Evolutionary conservation across 345 rosid genomes (phyloP).

Genomic region (Eucalyptus polyanthemos): DNA sequence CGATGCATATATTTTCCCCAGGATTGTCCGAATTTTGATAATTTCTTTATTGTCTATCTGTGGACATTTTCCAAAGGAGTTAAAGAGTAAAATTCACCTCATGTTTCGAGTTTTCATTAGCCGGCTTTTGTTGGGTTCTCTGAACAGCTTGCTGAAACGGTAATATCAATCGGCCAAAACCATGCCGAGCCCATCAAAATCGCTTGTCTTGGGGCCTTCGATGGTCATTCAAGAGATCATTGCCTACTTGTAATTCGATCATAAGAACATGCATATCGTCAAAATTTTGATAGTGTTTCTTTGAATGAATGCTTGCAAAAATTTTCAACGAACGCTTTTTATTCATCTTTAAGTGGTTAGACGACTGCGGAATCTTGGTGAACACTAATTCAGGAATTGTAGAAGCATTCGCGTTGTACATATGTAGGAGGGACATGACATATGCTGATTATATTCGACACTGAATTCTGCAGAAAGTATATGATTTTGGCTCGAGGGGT

Average conservation of each 20-base stretch:
- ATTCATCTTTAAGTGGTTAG: not conserved
- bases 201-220: not conserved
- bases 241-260: not conserved
- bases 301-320: not conserved
- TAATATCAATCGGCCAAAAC: not conserved
- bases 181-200: not conserved
- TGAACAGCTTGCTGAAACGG: not conserved
- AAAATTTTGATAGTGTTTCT: not conserved
- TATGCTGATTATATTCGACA: not conserved
- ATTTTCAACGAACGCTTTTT: not conserved
- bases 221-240: not conserved
- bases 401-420: not conserved
- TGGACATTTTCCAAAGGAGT: not conserved
- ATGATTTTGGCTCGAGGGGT: not conserved
- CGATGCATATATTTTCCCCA: not conserved
- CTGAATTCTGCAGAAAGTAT: not conserved
- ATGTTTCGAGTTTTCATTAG: not conserved
- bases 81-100: not conserved
- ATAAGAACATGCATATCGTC: not conserved
- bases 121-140: not conserved
- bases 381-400: not conserved
- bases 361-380: not conserved
- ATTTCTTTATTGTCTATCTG: not conserved
- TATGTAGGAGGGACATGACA: not conserved
- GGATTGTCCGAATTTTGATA: not conserved